Evolutionary conservation across 2,329 filamentous ascomycete species (phyloP), one percentile per base, ranked within the genome.

Genomic region (Aspergillus jensenii): DNA sequence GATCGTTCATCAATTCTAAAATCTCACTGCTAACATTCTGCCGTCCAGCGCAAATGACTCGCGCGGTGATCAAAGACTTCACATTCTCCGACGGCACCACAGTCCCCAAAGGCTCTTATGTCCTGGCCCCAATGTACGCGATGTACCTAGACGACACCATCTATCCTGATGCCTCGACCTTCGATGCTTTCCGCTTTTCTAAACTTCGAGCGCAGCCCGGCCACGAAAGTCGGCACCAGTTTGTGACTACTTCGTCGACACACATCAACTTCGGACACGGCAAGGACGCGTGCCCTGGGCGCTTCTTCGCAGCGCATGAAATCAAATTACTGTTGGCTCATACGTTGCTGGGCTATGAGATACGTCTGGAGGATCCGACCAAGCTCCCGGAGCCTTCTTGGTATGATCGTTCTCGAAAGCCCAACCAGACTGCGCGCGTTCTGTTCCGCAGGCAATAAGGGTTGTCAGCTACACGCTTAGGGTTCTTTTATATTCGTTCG

Each of bases 231-330:
- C 40, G 59, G 44, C 23, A 54, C 39, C 60, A 67, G 56, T 61
- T 63, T 33, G 59, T 62, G 9, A 41, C 49, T 2, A 23, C 49
- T 1, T 52, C 49, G 17, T 17, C 49, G 1, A 39, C 37, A 19
- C 49, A 52, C 25, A 25, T 52, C 12, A 39, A 39, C 14, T 75
- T 73, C 46, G 72, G 73, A 6, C 64, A 70, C 41, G 72, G 73
- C 6, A 67, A 62, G 31, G 57, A 64, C 35, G 66, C 71, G 0
- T 75, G 73, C 52, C 71, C 73, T 6, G 72, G 73, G 0, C 63
- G 72, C 0, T 73, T 71, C 59, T 71, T 72, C 47, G 71, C 71
- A 0, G 59, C 60, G 19, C 59, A 65, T 7, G 60, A 67, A 33
- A 65, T 74, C 44, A 74, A 74, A 60, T 67, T 71, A 40, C 27